These are phyloP conservation scores for Basipetospora chlamydospora DNA, from an alignment of 2,329 filamentous ascomycete genomes.

Conservation along the genomic window DNA sequence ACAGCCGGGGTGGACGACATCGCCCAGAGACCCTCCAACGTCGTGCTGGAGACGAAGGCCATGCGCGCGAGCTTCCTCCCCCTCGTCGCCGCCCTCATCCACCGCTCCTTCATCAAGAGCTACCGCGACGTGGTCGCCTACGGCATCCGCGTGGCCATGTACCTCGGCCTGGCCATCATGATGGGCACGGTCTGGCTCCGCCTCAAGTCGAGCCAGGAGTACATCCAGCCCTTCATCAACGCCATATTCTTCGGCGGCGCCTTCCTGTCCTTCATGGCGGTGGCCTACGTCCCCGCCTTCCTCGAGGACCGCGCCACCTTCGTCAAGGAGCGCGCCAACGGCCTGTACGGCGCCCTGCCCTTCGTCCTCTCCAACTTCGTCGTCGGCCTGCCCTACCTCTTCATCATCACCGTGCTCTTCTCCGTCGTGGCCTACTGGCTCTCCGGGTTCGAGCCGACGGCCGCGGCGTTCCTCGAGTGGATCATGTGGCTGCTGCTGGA, in stretches of 20 bases:
- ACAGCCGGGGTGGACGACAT: slow-evolving; percentile 13
- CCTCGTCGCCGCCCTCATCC: slow-evolving; percentile 51
- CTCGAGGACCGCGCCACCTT: slow-evolving; percentile 64
- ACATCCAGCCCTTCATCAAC: slow-evolving; percentile 72
- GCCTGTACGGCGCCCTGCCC: slow-evolving; percentile 58
- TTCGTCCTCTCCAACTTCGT: slow-evolving; percentile 71
- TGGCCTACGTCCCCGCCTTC: slow-evolving; percentile 74
- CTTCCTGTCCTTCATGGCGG: slow-evolving; percentile 69
- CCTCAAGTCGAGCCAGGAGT: slow-evolving; percentile 49
- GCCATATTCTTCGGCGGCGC: slow-evolving; percentile 64
- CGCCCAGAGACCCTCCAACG: slow-evolving; percentile 14
- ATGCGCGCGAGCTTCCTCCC: slow-evolving; percentile 28
- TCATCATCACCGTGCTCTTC: slow-evolving; percentile 63
- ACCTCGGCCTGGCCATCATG: slow-evolving; percentile 60
- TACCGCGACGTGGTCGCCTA: slow-evolving; percentile 77
- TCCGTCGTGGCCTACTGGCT: slow-evolving; percentile 69
- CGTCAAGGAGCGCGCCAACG: slow-evolving; percentile 67
- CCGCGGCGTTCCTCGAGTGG: slow-evolving; percentile 58
- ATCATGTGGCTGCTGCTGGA: slow-evolving; percentile 78
- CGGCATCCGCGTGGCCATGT: slow-evolving; percentile 71
- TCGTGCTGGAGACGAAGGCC: slow-evolving; percentile 9
- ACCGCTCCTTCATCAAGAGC: slow-evolving; percentile 69
- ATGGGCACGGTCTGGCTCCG: slow-evolving; percentile 83
- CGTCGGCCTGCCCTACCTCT: slow-evolving; percentile 68
- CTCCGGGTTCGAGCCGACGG: slow-evolving; percentile 54